These are phyloP conservation scores for Debaryomyces hansenii DNA, from an alignment of 805 yeast species.

Conservation along the genomic window DNA sequence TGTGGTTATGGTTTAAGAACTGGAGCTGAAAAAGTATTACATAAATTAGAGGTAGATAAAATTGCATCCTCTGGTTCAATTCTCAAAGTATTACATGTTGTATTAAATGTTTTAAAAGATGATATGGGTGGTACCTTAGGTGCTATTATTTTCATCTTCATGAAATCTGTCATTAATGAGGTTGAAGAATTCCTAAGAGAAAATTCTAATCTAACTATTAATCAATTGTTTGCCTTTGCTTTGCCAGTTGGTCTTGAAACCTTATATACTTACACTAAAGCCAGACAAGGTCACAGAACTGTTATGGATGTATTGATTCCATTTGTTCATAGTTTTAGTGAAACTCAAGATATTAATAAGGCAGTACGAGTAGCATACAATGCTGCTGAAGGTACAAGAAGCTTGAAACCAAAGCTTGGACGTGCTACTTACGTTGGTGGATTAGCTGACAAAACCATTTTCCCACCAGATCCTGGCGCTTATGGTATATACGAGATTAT, in stretches of 20 bases:
- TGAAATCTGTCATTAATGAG: constrained; percentile 10
- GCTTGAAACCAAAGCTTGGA: constrained; percentile 32
- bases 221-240: constrained; percentile 9
- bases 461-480: constrained; percentile 42
- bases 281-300: constrained; percentile 37
- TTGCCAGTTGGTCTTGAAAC: constrained; percentile 23
- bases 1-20: constrained; percentile 38
- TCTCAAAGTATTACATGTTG: constrained; percentile 17
- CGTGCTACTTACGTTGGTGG: constrained; percentile 40
- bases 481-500: constrained; percentile 36
- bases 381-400: constrained; percentile 35
- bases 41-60: constrained; percentile 15
- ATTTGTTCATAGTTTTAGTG: constrained; percentile 21
- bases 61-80: constrained; percentile 24
- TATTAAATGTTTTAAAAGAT: constrained; percentile 28
- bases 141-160: constrained; percentile 31
- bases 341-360: constrained; percentile 16
- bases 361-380: constrained; percentile 26
- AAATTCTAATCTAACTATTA: constrained; percentile 1
- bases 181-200: constrained; percentile 11
- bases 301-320: constrained; percentile 42
- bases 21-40: constrained; percentile 29
- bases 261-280: constrained; percentile 31
- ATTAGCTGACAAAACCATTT: constrained; percentile 18
- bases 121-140: constrained; percentile 43